Percentiles rank a stretch among this genome's conserved stretches.
Conservation (phyloP, 2,329 filamentous ascomycete species). For the Colletotrichum lindemuthianum region DNA sequence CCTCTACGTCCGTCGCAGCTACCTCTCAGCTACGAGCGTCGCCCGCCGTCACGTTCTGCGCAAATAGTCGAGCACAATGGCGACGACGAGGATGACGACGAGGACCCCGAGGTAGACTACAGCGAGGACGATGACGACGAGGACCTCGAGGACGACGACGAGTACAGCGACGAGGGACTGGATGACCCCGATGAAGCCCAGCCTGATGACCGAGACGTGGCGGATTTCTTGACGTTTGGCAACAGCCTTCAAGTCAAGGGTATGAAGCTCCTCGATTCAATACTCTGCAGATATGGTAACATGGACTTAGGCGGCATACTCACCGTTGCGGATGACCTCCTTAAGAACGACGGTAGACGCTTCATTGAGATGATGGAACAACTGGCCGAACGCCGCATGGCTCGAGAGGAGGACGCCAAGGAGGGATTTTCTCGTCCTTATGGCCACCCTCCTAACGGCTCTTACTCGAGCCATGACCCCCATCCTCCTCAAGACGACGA, state of each 20-base stretch:
- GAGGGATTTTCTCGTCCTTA: slow-evolving; percentile 70
- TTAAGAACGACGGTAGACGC: slow-evolving; percentile 99
- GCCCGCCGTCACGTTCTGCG: slow-evolving; percentile 74
- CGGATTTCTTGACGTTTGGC: slow-evolving; percentile 96
- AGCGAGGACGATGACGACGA: slow-evolving; percentile 58
- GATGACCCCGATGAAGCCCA: slow-evolving; percentile 72
- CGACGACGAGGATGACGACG: slow-evolving; percentile 64
- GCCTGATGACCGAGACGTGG: slow-evolving; percentile 71
- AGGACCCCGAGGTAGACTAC: slow-evolving; percentile 65
- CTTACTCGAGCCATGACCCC: slow-evolving; percentile 74
- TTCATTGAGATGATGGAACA: slow-evolving; percentile 99
- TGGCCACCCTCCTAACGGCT: slow-evolving; percentile 67
- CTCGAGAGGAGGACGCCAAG: slow-evolving; percentile 90
- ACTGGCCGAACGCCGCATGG: slow-evolving; percentile 95
- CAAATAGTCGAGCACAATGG: slow-evolving; percentile 76
- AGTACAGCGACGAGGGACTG: slow-evolving; percentile 71
- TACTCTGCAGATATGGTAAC: slow-evolving; percentile 57
- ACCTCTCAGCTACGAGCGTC: slow-evolving; percentile 67
- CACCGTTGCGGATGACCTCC: slow-evolving; percentile 96
- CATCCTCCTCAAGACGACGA: slow-evolving; percentile 80
- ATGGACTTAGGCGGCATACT: slow-evolving; percentile 86
- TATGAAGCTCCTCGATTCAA: slow-evolving; percentile 61
- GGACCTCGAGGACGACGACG: slow-evolving; percentile 63
- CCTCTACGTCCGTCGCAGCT: slow-evolving; percentile 67
- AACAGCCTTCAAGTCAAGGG: slow-evolving; percentile 95